Conservation (phyloP, 2,329 filamentous ascomycete genomes). For the Pseudogymnoascus sp. region DNA sequence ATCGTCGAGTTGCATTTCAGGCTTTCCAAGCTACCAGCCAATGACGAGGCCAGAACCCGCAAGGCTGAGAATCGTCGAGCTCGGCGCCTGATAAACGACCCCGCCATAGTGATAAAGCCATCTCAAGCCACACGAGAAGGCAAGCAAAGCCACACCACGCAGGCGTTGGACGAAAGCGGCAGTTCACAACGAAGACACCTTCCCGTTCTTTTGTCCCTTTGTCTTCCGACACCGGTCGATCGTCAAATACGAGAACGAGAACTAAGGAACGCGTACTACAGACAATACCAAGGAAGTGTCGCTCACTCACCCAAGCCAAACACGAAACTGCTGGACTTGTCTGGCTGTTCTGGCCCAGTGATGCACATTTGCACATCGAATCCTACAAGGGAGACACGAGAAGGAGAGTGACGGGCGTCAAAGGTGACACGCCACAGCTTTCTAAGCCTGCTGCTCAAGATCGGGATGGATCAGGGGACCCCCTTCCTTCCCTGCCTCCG, state of each 20-base stretch:
- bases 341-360: conserved; percentile 2
- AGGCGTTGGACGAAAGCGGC: background rate
- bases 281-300: background rate
- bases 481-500: background rate
- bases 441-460: background rate
- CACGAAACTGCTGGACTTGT: background rate
- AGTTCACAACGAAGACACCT: background rate
- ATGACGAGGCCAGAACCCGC: background rate
- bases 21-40: background rate
- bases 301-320: background rate
- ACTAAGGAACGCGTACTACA: background rate
- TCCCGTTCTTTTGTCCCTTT: background rate
- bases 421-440: background rate
- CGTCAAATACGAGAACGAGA: background rate
- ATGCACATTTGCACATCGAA: background rate
- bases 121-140: background rate
- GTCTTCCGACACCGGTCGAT: conserved; percentile 1
- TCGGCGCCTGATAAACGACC: conserved; percentile 1
- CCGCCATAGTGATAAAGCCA: conserved; percentile 4
- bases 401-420: background rate
- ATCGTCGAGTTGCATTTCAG: background rate
- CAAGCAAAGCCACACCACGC: background rate
- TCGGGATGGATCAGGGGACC: background rate
- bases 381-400: background rate
- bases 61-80: background rate